phyloP scores from a whole-genome alignment of 2,329 filamentous ascomycete species.

The Truncatella angustata region DNA sequence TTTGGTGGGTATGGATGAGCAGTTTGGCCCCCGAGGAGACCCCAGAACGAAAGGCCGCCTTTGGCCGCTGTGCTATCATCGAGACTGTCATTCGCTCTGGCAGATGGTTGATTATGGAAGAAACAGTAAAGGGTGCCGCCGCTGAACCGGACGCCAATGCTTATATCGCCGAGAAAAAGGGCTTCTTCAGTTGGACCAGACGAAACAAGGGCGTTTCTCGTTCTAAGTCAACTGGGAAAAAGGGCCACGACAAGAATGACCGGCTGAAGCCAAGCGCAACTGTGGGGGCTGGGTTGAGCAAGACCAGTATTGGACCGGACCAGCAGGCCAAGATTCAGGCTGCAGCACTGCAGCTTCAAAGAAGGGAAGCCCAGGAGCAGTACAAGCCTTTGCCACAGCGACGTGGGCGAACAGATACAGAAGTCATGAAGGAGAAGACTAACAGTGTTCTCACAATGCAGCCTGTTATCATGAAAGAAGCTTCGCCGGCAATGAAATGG shows the following conservation, averaged over 20 bases:
- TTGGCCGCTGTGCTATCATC: constrained; percentile 88
- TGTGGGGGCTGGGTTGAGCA: constrained; percentile 55
- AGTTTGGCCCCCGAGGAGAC: constrained; percentile 92
- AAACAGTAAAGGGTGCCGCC: constrained; percentile 91
- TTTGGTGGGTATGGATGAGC: constrained; percentile 99
- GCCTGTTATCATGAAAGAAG: constrained; percentile 79
- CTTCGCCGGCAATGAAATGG: constrained; percentile 95
- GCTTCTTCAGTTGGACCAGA: constrained; percentile 83
- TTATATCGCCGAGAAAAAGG: constrained; percentile 94
- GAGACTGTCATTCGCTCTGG: constrained; percentile 81
- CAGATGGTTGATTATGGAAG: constrained; percentile 92
- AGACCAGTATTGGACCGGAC: constrained; percentile 81
- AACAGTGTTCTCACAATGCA: constrained; percentile 89
- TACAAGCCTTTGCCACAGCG: constrained; percentile 41
- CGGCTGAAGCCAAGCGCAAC: constrained; percentile 38
- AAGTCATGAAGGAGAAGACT: constrained; percentile 67
- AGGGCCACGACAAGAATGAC: constrained; percentile 45
- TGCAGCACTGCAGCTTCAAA: constrained; percentile 80
- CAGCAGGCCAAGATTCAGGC: constrained; percentile 92
- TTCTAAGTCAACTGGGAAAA: constrained; percentile 68
- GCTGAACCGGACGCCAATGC: constrained; percentile 80
- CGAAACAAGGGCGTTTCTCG: constrained; percentile 63
- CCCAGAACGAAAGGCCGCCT: constrained; percentile 80
- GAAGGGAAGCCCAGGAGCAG: constrained; percentile 62
- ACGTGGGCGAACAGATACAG: constrained; percentile 55